Conservation (phyloP, 2,329 filamentous ascomycete species). For the Aphanocladium album region DNA sequence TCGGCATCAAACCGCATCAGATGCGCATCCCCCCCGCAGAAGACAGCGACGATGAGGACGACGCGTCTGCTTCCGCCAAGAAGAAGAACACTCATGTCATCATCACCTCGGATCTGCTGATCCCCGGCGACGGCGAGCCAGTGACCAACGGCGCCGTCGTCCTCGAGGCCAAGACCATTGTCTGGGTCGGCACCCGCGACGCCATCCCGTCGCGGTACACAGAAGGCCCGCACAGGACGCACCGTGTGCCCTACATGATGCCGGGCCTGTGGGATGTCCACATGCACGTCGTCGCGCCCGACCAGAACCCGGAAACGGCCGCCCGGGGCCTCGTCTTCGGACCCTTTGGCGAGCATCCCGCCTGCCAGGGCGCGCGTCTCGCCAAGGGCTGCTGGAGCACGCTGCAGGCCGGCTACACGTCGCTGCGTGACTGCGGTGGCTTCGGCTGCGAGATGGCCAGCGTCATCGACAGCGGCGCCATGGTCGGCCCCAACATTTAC, state of each 20-base stretch:
- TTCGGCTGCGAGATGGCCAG: conserved; percentile 39
- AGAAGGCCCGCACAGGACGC: conserved; percentile 21
- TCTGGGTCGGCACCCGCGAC: conserved; percentile 30
- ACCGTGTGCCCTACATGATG: conserved; percentile 39
- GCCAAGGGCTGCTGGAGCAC: conserved; percentile 33
- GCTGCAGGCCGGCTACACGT: conserved; percentile 43
- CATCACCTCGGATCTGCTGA: conserved; percentile 29
- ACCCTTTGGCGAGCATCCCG: conserved; percentile 26
- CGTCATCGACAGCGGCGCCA: conserved; percentile 37
- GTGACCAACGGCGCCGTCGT: conserved; percentile 29
- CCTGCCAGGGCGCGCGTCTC: conserved; percentile 31
- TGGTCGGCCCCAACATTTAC: conserved; percentile 46
- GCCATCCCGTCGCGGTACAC: conserved; percentile 26
- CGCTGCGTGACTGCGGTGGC: conserved; percentile 44
- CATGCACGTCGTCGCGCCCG: conserved; percentile 39
- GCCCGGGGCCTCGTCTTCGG: conserved; percentile 21
- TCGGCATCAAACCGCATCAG: background rate
- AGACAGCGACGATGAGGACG: background rate
- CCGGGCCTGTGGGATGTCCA: conserved; percentile 52
- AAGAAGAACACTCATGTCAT: conserved; percentile 28
- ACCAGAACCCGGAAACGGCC: conserved; percentile 15
- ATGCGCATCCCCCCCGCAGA: background rate
- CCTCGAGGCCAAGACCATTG: conserved; percentile 31
- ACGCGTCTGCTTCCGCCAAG: background rate
- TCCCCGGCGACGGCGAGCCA: conserved; percentile 34